Evolutionary conservation across 2,329 filamentous ascomycete genomes (phyloP), one percentile per base, ranked within the genome.

Genomic region (Monosporascus sp.): DNA sequence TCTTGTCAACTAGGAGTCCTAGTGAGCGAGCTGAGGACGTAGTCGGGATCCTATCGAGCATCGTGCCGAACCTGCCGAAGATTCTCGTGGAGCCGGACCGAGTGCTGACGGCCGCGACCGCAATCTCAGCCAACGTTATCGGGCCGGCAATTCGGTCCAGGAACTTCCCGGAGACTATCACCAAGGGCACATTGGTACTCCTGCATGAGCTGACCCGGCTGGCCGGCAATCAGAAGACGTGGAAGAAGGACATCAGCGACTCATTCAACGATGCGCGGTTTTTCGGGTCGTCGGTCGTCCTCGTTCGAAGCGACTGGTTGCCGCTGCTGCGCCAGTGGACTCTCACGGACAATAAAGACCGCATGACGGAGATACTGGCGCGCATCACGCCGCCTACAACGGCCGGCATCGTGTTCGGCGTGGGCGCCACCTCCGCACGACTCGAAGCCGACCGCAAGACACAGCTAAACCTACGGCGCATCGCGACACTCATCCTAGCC

Each of bases 351-450:
- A 97, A 46, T 22, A 46, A 96, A 71, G 92, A 97, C 52, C 85
- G 89, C 47, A 81, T 99, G 72, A 77, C 86, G 0, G 94, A 99
- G 57, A 76, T 97, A 4, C 73, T 97, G 8, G 78, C 82, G 38
- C 87, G 91, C 20, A 82, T 99, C 57, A 86, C 86, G 6, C 83
- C 92, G 4, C 94, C 94, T 6, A 91, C 92, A 1, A 93, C 92
- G 16, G 94, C 95, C 0, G 94, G 94, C 8, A 95, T 99, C 61
- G 93, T 99, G 68, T 99, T 99, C 65, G 94, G 94, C n/a, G 94
- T 99, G 0, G 95, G 95, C 11, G 94, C 94, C 7, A 91, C 90
- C 22, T 95, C 92, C 44, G 94, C 94, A 37, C 82, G 94, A 54
- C 82, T 95, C n/a, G 94, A 99, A 72, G 91, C 95, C 6, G 94